Evolutionary conservation across 345 rosid genomes (phyloP).

Genomic region (Reutealis trisperma): DNA sequence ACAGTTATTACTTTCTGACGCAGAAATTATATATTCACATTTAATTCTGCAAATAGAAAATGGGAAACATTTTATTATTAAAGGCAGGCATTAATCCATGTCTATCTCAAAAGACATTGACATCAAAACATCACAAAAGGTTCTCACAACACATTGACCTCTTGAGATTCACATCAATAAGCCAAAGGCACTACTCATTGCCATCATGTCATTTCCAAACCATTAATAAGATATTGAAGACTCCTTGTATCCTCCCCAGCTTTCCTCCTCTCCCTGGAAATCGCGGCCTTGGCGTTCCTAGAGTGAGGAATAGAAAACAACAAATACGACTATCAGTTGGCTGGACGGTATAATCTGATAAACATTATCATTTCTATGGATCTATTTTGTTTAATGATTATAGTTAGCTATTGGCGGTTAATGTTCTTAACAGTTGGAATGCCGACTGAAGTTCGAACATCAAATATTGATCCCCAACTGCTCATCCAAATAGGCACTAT

Average conservation of each 20-base stretch:
- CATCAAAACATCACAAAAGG: not conserved
- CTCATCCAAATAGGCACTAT: too few relatives aligned
- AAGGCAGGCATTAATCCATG: not conserved
- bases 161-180: too few relatives aligned
- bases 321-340: not conserved
- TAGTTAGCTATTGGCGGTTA: too few relatives aligned
- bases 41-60: not conserved
- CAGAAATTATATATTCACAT: not conserved
- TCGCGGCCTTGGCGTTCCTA: slow-evolving; percentile 42
- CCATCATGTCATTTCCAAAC: not conserved
- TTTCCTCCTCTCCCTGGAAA: slow-evolving; percentile 31
- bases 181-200: not conserved
- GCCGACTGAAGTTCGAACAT: too few relatives aligned
- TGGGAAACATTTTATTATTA: not conserved
- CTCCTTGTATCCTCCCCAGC: slow-evolving; percentile 69
- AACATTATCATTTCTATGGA: too few relatives aligned
- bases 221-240: slow-evolving; percentile 33
- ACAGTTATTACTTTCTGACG: not conserved
- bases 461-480: too few relatives aligned
- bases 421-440: too few relatives aligned
- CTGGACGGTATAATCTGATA: too few relatives aligned
- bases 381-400: too few relatives aligned
- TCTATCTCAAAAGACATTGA: not conserved
- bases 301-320: not conserved
- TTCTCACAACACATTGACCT: not conserved